A percentile compares a stretch with the other conserved stretches of the same genome.
Conservation (phyloP, 2,329 filamentous ascomycete genomes). For the Lasiodiplodia gonubiensis region DNA sequence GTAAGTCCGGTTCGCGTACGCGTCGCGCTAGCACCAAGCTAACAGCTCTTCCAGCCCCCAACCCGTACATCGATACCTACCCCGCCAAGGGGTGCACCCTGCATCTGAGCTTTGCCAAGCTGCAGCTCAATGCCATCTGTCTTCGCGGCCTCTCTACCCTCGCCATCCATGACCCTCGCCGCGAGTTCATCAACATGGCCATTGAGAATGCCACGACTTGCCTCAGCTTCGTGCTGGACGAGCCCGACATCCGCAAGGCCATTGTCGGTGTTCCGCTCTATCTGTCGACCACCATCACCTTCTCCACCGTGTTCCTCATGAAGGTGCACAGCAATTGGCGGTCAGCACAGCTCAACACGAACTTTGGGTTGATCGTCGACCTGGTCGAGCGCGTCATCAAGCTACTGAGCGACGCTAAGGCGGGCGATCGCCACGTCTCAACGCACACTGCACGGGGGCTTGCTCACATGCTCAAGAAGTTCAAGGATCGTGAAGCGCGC, state of each 20-base stretch:
- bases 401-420: slow-evolving; percentile 40
- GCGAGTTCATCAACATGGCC: slow-evolving; percentile 32
- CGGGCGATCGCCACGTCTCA: slow-evolving; percentile 46
- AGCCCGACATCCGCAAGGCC: slow-evolving; percentile 41
- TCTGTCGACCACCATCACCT: slow-evolving; percentile 48
- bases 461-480: slow-evolving; percentile 43
- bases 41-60: slow-evolving; percentile 27
- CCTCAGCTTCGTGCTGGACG: slow-evolving; percentile 42
- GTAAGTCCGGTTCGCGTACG: slow-evolving; percentile 3
- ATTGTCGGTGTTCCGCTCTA: slow-evolving; percentile 46
- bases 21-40: background rate
- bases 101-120: slow-evolving; percentile 43
- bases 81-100: slow-evolving; percentile 36
- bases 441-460: slow-evolving; percentile 47
- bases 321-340: slow-evolving; percentile 46
- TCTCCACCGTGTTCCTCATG: slow-evolving; percentile 46
- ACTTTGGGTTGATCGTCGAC: slow-evolving; percentile 44
- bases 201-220: slow-evolving; percentile 36
- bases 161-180: slow-evolving; percentile 8
- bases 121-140: slow-evolving; percentile 46
- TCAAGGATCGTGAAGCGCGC: slow-evolving; percentile 28
- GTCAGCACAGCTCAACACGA: slow-evolving; percentile 31
- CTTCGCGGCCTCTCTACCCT: slow-evolving; percentile 34
- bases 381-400: slow-evolving; percentile 43
- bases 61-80: slow-evolving; percentile 39